phyloP scores from a whole-genome alignment of 345 rosid genomes.

The Eucalyptus curtisii region DNA sequence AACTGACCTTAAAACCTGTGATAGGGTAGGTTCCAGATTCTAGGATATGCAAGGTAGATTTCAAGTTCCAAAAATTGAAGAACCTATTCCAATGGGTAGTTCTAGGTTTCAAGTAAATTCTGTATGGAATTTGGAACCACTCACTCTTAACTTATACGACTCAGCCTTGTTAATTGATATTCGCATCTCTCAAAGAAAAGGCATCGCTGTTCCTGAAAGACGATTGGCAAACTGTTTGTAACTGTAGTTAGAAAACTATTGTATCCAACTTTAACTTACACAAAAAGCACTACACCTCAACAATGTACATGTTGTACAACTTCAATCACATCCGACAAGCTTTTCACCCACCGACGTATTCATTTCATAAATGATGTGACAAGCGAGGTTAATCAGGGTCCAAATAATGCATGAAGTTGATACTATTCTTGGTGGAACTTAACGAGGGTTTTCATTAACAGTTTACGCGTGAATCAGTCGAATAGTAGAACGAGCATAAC shows the following conservation, averaged over 20 bases:
- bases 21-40: rapidly evolving
- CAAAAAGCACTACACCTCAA: neutral
- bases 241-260: neutral
- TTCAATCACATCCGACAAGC: neutral
- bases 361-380: neutral
- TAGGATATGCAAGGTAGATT: too few species aligned
- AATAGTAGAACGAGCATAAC: neutral
- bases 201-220: neutral
- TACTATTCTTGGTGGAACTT: neutral
- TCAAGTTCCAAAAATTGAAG: rapidly evolving
- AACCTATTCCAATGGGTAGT: rapidly evolving
- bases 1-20: rapidly evolving
- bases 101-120: rapidly evolving
- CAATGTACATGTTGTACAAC: neutral
- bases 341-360: neutral
- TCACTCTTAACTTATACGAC: neutral
- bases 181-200: neutral
- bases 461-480: rapidly evolving
- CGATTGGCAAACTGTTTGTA: neutral
- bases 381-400: neutral
- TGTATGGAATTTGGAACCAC: too few species aligned
- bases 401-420: neutral
- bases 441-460: neutral
- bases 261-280: neutral
- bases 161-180: rapidly evolving